Percentiles rank a stretch among this genome's conserved stretches.
Conservation (phyloP, 2,329 filamentous ascomycete species). For the Calycina herbarum region DNA sequence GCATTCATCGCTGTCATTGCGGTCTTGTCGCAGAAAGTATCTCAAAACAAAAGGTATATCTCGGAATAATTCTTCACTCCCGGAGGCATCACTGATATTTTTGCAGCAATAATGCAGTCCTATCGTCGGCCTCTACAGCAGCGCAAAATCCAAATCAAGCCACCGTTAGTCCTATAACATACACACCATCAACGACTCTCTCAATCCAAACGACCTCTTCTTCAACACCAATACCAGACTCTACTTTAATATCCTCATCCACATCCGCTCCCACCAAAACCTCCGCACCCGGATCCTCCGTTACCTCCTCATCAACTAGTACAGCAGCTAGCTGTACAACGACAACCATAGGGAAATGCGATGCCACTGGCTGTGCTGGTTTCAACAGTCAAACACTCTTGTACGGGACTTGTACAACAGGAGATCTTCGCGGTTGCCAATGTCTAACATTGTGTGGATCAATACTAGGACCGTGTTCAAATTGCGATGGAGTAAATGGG, state of each 20-base stretch:
- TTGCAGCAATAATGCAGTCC: not conserved
- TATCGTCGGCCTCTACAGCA: not conserved
- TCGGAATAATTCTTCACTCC: not conserved
- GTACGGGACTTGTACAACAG: constrained; percentile 7
- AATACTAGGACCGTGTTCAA: constrained; percentile 10
- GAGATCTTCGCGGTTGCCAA: constrained; percentile 6
- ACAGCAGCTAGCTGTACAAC: not conserved
- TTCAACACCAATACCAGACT: not conserved
- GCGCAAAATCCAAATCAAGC: not conserved
- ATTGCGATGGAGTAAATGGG: constrained; percentile 12
- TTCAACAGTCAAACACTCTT: constrained; percentile 11
- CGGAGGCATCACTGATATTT: not conserved
- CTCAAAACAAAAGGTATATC: constrained; percentile 4
- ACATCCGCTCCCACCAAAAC: not conserved
- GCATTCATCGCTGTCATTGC: constrained; percentile 3
- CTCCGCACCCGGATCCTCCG: not conserved
- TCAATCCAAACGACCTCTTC: not conserved
- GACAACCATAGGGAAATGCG: constrained; percentile 3
- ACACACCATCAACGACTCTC: not conserved
- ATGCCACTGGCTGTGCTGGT: constrained; percentile 8
- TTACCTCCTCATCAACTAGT: not conserved
- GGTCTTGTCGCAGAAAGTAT: not conserved
- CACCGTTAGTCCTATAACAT: not conserved
- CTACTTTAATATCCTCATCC: not conserved
- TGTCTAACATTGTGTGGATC: constrained; percentile 14